Base-by-base conservation (phyloP, 1,139 yeast species). In the Scheffersomyces segobiensis region DNA sequence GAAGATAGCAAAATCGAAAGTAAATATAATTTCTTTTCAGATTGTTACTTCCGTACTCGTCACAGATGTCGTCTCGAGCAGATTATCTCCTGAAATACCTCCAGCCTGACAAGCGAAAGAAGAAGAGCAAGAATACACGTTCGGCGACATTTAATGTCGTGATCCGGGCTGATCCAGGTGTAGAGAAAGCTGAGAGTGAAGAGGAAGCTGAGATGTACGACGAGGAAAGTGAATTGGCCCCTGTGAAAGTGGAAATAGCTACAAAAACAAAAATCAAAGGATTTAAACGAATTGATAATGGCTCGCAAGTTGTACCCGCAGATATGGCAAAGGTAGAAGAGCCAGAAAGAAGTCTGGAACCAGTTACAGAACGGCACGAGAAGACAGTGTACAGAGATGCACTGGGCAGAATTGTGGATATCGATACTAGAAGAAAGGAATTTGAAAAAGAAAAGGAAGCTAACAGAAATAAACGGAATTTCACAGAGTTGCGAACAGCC, bases 331-430 rank as follows among this genome's bases (percentile, higher is more conserved):
- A 32, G 26, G 22, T 50, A 24, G 39, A 48, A 14, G 20, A 53
- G 53, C 53, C 49, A 53, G 54, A 39, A 56, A 59, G 51, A 55
- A 50, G 39, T 56, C 49, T 8, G 49, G 54, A 53, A 39, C 50
- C 59, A 22, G 51, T 39, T 12, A 56, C 54, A 24, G 52, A 56
- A 39, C 57, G 61, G 12, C 55, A 62, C 47, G 66, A 69, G 18
- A 76, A 78, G 54, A 86, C 91, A 0, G 79, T 88, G 0, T 84
- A 84, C 66, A 78, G 95, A 76, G 92, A 89, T 67, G 74, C 79
- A 3, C 67, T 78, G 2, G 93, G 93, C 7, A 75, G 82, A 49
- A 75, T 76, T 50, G 74, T 87, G 1, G 81, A 84, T 60, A 69
- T 83, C 39, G 68, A 76, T 17, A 71, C 71, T 42, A 67, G 71